A percentile compares a stretch with the other conserved stretches of the same genome.
These are phyloP conservation scores for Rozella allomycis DNA, from an alignment of 371 early-diverging fungal species.

Conservation along the genomic window DNA sequence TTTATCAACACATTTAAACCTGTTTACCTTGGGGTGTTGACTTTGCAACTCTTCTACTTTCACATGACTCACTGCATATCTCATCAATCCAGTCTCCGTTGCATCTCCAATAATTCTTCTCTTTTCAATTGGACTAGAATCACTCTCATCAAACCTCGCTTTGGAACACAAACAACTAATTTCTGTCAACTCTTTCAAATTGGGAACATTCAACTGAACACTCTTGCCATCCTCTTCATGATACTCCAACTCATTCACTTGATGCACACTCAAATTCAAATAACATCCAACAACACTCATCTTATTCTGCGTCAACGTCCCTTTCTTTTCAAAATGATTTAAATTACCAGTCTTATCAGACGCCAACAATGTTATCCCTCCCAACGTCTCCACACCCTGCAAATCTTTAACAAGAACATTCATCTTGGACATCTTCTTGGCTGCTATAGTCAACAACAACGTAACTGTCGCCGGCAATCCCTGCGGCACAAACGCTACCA, in stretches of 20 bases:
- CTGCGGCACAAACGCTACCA: constrained; percentile 31
- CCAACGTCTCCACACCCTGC: constrained; percentile 82
- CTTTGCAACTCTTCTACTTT: too few relatives aligned
- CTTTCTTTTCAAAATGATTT: too few relatives aligned
- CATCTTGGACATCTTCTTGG: constrained; percentile 68
- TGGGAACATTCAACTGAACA: constrained; percentile 16
- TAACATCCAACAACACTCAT: constrained; percentile 43
- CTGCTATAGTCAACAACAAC: constrained; percentile 70
- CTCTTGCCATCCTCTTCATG: constrained; percentile 13
- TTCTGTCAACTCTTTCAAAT: constrained; percentile 41
- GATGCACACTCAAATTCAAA: constrained; percentile 23
- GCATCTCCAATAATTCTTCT: constrained; percentile 60
- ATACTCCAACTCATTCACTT: constrained; percentile 13
- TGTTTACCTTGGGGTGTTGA: too few relatives aligned
- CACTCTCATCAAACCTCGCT: constrained; percentile 51
- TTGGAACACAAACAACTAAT: constrained; percentile 47
- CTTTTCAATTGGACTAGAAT: constrained; percentile 43
- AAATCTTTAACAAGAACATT: constrained; percentile 84
- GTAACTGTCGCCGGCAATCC: constrained; percentile 18
- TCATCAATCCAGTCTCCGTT: constrained; percentile 68
- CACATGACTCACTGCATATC: constrained; percentile 48
- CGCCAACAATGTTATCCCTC: constrained; percentile 77
- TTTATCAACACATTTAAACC: not conserved
- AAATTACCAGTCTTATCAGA: constrained; percentile 92
- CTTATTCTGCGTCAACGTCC: constrained; percentile 81